Evolutionary conservation across 2,329 filamentous ascomycete species (phyloP), one percentile per base, ranked within the genome.

Genomic region (Penicillium expansum): DNA sequence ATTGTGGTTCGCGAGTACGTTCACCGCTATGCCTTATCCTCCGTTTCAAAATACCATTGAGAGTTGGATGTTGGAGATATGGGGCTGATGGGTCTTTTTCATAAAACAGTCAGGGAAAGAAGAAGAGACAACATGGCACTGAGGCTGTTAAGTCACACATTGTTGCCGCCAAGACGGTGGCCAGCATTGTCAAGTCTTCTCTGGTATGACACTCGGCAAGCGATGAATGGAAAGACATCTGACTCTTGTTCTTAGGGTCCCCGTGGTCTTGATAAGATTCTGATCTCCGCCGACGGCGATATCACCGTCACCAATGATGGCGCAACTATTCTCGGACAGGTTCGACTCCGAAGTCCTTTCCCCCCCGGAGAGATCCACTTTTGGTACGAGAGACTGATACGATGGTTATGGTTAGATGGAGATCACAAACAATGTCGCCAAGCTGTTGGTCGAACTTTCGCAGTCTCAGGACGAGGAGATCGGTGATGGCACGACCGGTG

Each of bases 401-500:
- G 33, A 29, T 44, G 52, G 18, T n/a, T 45, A 30, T 16, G 18
- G 48, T 51, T 71, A 96, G 84, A 99, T 99, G 94, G 94, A 99
- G 80, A 93, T 99, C 67, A 90, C 91, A 67, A 97, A 99, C 83
- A 93, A 97, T 77, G 92, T 99, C 61, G 94, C 94, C 61, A 97
- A 97, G 80, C 83, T 99, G 50, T 82, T 99, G 58, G 94, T 99
- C 48, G 93, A 97, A 75, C 87, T 99, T 39, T 97, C 94, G 63
- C 97, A 96, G 81, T 97, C 94, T 38, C 94, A 99, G 76, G 94
- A 99, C 71, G 93, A 97, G 68, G 94, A 99, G 79, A 99, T 99
- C 71, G 94, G 94, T 72, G 94, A 99, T 74, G 94, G 94, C 63
- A 99, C 94, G 62, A 99, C 94, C 0, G 94, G 94, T 76, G 94